Base-by-base conservation (phyloP, 495 filamentous ascomycete species). In the Extremus antarcticus region DNA sequence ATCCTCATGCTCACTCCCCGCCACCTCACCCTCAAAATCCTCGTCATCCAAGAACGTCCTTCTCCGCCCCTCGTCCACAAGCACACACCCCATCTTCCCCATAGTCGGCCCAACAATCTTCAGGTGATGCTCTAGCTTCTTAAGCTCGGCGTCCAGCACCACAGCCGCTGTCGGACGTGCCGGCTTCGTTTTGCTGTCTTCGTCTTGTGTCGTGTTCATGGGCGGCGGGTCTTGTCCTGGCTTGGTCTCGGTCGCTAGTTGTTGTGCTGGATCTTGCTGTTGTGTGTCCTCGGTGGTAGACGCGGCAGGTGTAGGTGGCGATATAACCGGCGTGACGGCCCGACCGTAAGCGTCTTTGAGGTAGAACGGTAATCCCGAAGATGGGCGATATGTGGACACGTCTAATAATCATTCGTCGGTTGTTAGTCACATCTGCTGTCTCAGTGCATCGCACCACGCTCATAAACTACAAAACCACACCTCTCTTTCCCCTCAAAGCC, bases 61-160 rank as follows among this genome's bases (percentile, higher is more conserved):
- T 39, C 70, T 65, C 9, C 72, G 60, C 51, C 66, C 65, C 7
- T 70, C 66, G 19, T 66, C 76, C 4, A 63, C 73, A 19, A 76
- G 58, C 25, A 68, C 70, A 47, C 67, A 69, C 0, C 76, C 78
- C 16, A 65, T 71, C 22, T 65, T 60, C 43, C 79, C 78, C 43
- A 78, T 59, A 0, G 73, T 74, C 3, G 73, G 69, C 1, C 78
- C 80, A 49, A 74, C 68, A 29, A 64, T 63, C 43, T 69, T 67
- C 58, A 77, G 79, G 61, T 74, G 66, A 55, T 67, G 58, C 41
- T 72, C 57, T 52, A 78, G 57, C 47, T 68, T 58, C 63, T 68
- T 63, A 39, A 71, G 56, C 40, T 70, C 60, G 46, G 70, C 64
- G 32, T 51, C 49, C 15, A 23, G 24, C 24, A 25, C 24, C 24